Conservation (phyloP, 2,329 filamentous ascomycete species). For the Alternaria longipes region DNA sequence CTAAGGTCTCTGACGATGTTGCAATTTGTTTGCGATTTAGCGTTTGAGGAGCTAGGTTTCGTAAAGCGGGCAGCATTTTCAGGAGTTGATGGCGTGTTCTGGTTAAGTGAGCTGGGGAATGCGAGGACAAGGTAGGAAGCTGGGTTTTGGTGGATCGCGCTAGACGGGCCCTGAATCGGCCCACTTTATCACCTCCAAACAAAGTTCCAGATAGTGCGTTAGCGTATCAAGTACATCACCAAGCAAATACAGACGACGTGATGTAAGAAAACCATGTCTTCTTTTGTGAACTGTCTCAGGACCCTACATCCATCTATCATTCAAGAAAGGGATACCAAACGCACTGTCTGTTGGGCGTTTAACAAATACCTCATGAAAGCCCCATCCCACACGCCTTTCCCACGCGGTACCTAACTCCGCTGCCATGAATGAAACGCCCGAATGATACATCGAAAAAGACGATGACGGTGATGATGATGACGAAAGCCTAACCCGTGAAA, state of each 20-base stretch:
- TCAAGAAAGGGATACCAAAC: conserved; percentile 2
- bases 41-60: not conserved
- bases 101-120: not conserved
- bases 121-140: not conserved
- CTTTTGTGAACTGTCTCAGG: not conserved
- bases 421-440: conserved; percentile 10
- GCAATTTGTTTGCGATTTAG: not conserved
- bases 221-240: not conserved
- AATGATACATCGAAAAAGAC: conserved; percentile 12
- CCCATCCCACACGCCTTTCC: conserved; percentile 6
- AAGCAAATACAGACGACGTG: not conserved
- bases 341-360: not conserved
- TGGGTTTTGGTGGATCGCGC: not conserved
- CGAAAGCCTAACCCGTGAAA: conserved; percentile 12
- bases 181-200: not conserved
- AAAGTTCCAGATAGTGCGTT: not conserved
- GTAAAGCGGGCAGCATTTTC: not conserved
- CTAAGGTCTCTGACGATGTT: not conserved
- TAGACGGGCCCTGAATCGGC: not conserved
- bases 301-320: not conserved
- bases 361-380: not conserved
- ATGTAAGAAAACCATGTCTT: not conserved
- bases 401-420: conserved; percentile 1
- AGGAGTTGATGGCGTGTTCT: not conserved
- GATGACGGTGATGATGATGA: conserved; percentile 8